Conservation (phyloP, 192 early-diverging fungal species). For the Linnemannia exigua region DNA sequence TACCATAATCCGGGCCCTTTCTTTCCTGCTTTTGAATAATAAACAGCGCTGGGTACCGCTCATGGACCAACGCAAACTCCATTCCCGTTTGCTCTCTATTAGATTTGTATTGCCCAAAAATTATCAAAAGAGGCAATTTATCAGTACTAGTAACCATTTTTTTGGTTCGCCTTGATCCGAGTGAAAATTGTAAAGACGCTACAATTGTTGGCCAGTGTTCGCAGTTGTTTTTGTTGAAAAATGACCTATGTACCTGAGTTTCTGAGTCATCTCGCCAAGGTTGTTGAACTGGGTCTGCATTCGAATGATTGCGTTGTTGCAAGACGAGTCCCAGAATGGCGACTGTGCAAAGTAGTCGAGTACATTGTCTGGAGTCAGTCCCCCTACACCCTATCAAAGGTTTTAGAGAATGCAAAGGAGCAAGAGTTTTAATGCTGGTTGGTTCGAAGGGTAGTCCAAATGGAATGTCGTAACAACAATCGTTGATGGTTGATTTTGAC, state of each 20-base stretch:
- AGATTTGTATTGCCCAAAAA: neutral
- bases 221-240: neutral
- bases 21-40: conserved; percentile 81
- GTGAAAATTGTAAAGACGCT: neutral
- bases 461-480: neutral
- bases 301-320: conserved; percentile 82
- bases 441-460: neutral
- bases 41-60: conserved; percentile 75
- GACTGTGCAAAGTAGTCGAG: conserved; percentile 86
- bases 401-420: neutral
- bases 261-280: conserved; percentile 64
- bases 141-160: neutral
- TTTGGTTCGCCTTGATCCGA: neutral
- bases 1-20: conserved; percentile 68
- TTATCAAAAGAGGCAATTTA: neutral
- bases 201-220: neutral
- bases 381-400: conserved; percentile 67
- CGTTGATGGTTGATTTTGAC: neutral
- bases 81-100: conserved; percentile 80
- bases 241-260: conserved; percentile 48
- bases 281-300: conserved; percentile 91
- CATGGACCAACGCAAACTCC: conserved; percentile 81
- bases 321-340: conserved; percentile 85
- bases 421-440: neutral
- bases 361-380: conserved; percentile 80